These are phyloP conservation scores for Naganishia antarctica DNA, from an alignment of 768 basidiomycete genomes.

Conservation along the genomic window DNA sequence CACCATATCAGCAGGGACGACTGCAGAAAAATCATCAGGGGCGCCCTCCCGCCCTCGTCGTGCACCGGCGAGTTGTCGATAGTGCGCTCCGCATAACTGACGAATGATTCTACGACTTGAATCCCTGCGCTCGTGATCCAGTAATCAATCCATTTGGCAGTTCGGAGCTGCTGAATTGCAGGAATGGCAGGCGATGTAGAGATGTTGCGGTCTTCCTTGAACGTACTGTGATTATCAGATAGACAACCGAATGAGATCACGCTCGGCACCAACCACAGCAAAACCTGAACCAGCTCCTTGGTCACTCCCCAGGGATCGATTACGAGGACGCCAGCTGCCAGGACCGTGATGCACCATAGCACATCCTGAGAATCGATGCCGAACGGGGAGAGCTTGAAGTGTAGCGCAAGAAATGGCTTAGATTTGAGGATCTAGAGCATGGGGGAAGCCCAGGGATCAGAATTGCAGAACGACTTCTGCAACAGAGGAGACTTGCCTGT, in stretches of 20 bases:
- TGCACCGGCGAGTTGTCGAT: no score
- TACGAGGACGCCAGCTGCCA: not conserved
- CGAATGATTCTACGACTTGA: not conserved
- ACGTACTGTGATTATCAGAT: not conserved
- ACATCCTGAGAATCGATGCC: not conserved
- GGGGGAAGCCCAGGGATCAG: not conserved
- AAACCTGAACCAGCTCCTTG: not conserved
- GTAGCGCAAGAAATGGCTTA: not conserved
- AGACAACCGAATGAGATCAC: slow-evolving; percentile 2
- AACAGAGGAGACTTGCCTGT: not conserved
- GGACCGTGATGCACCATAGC: not conserved
- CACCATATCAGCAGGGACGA: not conserved
- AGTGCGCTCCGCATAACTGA: not conserved
- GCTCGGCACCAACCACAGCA: not conserved
- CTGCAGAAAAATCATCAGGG: not conserved
- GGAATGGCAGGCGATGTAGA: no score
- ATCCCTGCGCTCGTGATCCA: slow-evolving; percentile 1
- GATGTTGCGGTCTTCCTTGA: no score
- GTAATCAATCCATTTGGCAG: slow-evolving; percentile 13
- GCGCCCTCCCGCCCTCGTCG: not conserved
- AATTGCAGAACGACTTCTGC: not conserved
- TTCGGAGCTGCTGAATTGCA: not conserved
- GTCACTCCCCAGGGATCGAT: not conserved
- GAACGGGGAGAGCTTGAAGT: not conserved
- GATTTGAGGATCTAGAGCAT: not conserved